Evolutionary conservation across 73 alveolate genomes (phyloP).

Genomic region (Paraurostyla sp.): DNA sequence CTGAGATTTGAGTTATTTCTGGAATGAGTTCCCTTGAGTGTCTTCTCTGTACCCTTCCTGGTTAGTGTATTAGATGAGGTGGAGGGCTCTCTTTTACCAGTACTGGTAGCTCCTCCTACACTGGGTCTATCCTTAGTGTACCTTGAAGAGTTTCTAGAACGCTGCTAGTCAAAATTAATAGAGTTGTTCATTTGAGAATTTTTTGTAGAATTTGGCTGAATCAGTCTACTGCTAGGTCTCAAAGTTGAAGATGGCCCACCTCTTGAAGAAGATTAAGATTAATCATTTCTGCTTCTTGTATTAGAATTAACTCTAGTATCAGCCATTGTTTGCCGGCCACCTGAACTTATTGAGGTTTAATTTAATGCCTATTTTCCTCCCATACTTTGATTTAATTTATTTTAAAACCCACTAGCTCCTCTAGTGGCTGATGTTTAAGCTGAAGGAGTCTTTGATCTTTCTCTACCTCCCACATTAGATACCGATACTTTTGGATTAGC

Average conservation of each 20-base stretch:
- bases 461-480: constrained; percentile 1
- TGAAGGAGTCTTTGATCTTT: constrained; percentile 28
- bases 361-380: background rate
- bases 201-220: constrained; percentile 9
- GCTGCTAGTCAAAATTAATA: background rate
- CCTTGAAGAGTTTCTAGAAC: constrained; percentile 8
- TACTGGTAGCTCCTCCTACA: background rate
- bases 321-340: constrained; percentile 11
- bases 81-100: background rate
- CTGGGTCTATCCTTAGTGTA: background rate
- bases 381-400: constrained; percentile 33
- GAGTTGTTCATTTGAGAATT: background rate
- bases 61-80: too few species aligned
- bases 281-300: constrained; percentile 12
- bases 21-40: too few species aligned
- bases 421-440: background rate
- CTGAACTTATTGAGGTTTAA: background rate
- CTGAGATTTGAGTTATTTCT: too few species aligned
- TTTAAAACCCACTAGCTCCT: background rate
- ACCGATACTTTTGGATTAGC: background rate
- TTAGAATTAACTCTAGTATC: constrained; percentile 30
- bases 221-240: constrained; percentile 9
- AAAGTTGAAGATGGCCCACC: background rate
- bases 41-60: too few species aligned
- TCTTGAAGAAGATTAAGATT: constrained; percentile 26